Conservation (phyloP, 176 grass and related monocot species). For the Cenchrus americanus region DNA sequence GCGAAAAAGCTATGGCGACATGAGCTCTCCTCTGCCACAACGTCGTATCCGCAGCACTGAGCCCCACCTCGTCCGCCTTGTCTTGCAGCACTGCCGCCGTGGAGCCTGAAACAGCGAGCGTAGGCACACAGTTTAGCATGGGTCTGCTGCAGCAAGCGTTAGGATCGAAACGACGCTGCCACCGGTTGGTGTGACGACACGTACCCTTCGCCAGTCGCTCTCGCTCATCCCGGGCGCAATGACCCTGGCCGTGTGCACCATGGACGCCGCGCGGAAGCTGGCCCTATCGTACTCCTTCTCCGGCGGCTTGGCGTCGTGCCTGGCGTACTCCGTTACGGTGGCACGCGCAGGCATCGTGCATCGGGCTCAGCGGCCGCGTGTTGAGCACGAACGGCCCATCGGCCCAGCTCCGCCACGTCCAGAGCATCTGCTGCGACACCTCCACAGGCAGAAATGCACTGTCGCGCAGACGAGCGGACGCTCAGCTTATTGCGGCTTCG, state of each 20-base stretch:
- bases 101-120: slow-evolving; percentile 57
- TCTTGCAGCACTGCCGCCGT: slow-evolving; percentile 74
- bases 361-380: slow-evolving; percentile 34
- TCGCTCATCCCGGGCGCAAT: slow-evolving; percentile 70
- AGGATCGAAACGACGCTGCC: background rate
- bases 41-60: slow-evolving; percentile 54
- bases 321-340: slow-evolving; percentile 75
- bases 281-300: slow-evolving; percentile 37
- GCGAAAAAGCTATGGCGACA: slow-evolving; percentile 17
- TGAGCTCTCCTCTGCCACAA: slow-evolving; percentile 61
- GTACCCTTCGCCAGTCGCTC: slow-evolving; percentile 59
- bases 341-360: slow-evolving; percentile 43
- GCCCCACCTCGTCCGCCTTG: slow-evolving; percentile 56
- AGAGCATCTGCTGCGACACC: slow-evolving; percentile 72
- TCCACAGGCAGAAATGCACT: too few species aligned
- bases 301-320: background rate
- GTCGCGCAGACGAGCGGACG: too few species aligned
- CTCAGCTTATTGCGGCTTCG: too few species aligned
- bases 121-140: background rate
- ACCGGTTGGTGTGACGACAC: too few species aligned
- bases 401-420: slow-evolving; percentile 70
- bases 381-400: slow-evolving; percentile 81
- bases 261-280: slow-evolving; percentile 55
- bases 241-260: slow-evolving; percentile 53
- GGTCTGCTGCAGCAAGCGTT: background rate